Percentiles rank a stretch among this genome's conserved stretches.
Evolutionary conservation across 176 grass and related monocot genomes (phyloP).

Genomic region (Oryza nivara): DNA sequence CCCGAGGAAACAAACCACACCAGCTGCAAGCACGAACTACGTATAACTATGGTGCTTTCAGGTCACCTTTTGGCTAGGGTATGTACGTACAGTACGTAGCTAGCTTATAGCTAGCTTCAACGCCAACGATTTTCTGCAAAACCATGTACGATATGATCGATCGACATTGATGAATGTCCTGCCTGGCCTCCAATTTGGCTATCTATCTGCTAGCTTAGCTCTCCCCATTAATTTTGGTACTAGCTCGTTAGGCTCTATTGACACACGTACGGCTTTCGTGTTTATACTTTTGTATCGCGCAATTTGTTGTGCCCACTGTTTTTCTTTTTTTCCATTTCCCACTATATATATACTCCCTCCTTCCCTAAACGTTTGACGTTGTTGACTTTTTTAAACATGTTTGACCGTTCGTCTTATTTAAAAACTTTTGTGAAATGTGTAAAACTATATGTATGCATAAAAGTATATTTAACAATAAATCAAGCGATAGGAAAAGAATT

Average conservation of each 20-base stretch:
- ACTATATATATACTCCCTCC: no score
- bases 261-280: no score
- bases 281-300: not conserved
- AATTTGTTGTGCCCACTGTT: not conserved
- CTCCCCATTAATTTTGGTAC: not conserved
- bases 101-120: not conserved
- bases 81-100: not conserved
- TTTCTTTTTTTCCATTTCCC: not conserved
- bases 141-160: not conserved
- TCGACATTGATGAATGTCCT: not conserved
- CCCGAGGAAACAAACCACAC: not conserved
- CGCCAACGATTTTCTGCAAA: slow-evolving; percentile 32
- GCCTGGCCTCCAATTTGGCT: not conserved
- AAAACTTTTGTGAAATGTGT: no score
- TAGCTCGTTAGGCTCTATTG: no score
- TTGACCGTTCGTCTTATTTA: no score
- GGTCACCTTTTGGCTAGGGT: not conserved
- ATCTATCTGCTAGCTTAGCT: no score
- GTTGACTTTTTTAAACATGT: no score
- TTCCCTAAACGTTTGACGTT: no score
- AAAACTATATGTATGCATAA: no score
- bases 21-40: not conserved
- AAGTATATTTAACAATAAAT: no score
- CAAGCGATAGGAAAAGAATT: no score
- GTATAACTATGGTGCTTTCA: not conserved